Evolutionary conservation across 208 protist genomes (phyloP), one percentile per base, ranked within the genome.

Genomic region (Crithidia thermophila): DNA sequence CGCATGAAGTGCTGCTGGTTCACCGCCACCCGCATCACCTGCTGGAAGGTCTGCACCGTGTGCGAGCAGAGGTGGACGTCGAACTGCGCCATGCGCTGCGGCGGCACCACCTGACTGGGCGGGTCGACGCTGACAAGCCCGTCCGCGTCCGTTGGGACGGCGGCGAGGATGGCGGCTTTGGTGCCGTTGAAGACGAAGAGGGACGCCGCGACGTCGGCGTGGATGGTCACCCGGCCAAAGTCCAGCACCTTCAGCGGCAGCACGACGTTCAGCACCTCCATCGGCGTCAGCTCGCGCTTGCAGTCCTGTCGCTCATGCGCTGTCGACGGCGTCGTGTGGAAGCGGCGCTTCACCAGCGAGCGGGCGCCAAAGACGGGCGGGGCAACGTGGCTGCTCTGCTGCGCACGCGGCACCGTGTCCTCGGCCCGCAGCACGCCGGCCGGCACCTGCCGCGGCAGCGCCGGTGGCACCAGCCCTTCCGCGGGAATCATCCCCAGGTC

Each of bases 161-260:
- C 68, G 0, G 91, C 92, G 34, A 93, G 66, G 20, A 98, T 80
- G 45, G 79, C 56, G 23, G 84, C 79, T 21, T 52, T 64, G 21
- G 97, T 94, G 40, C 91, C 88, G 80, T 98, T 98, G 58, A 82
- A 90, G n/a, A 98, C 77, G 75, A 79, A 95, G 67, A 98, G 96
- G 9, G 87, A 90, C 43, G 88, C 79, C 9, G 77, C 79, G 33
- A 86, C 82, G 13, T 71, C 75, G 4, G 90, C 86, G 53, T 85
- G 79, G 31, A 97, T 91, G n/a, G 86, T 95, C 40, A 98, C 83
- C n/a, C 75, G 81, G 43, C 90, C 86, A 59, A 97, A 98, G 52
- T 98, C 87, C 10, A 98, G 34, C 37, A 83, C 72, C 79, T 94
- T 94, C 49, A 91, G 78, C 5, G 91, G 94, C 30, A 82, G 67